Evolutionary conservation across 2,329 filamentous ascomycete species (phyloP).

Genomic region (Tolypocladium ovalisporum): DNA sequence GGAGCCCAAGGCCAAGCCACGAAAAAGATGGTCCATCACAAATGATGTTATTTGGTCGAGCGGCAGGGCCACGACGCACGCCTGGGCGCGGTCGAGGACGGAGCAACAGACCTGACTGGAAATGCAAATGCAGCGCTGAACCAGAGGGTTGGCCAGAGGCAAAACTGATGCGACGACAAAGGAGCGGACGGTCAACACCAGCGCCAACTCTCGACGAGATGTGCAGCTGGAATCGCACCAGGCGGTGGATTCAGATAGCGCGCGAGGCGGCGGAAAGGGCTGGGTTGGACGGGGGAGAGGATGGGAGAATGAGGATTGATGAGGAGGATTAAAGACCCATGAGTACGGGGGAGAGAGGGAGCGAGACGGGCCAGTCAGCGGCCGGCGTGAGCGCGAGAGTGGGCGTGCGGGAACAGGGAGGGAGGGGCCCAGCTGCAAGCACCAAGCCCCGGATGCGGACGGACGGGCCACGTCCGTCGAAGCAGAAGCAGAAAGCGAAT

Average conservation of each 20-base stretch:
- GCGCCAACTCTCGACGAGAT: conserved; percentile 37
- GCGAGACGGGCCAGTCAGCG: not conserved
- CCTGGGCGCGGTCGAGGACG: conserved; percentile 5
- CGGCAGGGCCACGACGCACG: not conserved
- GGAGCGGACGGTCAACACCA: conserved; percentile 53
- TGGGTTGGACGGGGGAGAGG: conserved; percentile 4
- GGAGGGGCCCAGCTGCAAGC: not conserved
- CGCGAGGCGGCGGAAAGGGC: conserved; percentile 3
- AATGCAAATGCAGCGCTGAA: conserved; percentile 13
- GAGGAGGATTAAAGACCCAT: conserved; percentile 5
- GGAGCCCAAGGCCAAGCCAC: not conserved
- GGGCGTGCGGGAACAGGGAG: not conserved
- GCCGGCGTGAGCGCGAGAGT: not conserved
- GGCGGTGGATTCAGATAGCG: conserved; percentile 7
- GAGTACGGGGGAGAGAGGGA: conserved; percentile 2
- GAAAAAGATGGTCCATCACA: not conserved
- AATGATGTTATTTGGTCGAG: not conserved
- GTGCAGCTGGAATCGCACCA: conserved; percentile 48
- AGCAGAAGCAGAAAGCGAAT: not conserved
- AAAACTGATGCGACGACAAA: conserved; percentile 23
- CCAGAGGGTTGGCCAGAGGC: conserved; percentile 12
- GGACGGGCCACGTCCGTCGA: not conserved
- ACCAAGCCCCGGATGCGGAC: not conserved
- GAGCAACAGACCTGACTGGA: conserved; percentile 9
- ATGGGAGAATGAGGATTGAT: conserved; percentile 2